A percentile compares a stretch with the other conserved stretches of the same genome.
These are phyloP conservation scores for Sideroxylon spinosum DNA, from an alignment of 179 eudicot genomes.

Conservation along the genomic window DNA sequence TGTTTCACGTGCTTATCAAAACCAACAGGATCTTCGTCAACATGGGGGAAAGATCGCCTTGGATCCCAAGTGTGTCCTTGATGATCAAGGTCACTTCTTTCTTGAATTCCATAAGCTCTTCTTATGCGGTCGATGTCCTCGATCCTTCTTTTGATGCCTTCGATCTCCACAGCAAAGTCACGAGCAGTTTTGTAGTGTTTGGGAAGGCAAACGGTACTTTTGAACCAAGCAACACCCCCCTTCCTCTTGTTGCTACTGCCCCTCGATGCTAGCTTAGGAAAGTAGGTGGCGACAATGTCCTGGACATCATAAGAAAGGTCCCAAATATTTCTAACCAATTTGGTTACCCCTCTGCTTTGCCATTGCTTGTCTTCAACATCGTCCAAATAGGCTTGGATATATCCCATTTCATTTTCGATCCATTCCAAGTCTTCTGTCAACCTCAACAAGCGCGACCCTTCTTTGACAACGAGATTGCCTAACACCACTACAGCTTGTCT, in stretches of 20 bases:
- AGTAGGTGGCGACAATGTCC: slow-evolving; percentile 13
- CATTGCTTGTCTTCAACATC: slow-evolving; percentile 13
- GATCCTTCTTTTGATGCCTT: slow-evolving; percentile 15
- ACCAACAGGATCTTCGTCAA: slow-evolving; percentile 12
- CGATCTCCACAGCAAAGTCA: slow-evolving; percentile 13
- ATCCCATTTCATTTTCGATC: slow-evolving; percentile 13
- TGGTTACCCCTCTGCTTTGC: neutral
- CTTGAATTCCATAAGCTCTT: slow-evolving; percentile 1
- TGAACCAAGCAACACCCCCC: neutral
- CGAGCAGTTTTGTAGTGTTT: no score
- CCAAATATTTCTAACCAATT: slow-evolving; percentile 5
- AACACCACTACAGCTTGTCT: neutral
- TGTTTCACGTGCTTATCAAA: neutral
- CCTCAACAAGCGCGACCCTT: neutral
- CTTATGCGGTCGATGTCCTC: neutral
- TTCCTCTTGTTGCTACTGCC: neutral
- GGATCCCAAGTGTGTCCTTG: neutral
- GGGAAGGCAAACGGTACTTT: neutral
- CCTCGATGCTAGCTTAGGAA: slow-evolving; percentile 2
- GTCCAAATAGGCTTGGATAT: slow-evolving; percentile 16
- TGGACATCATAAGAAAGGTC: slow-evolving; percentile 18
- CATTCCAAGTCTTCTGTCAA: slow-evolving; percentile 9
- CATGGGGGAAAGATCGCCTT: slow-evolving; percentile 4
- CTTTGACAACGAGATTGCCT: slow-evolving; percentile 13
- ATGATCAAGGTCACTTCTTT: neutral